phyloP scores from a whole-genome alignment of 2,329 filamentous ascomycete species.

The Penicillium freii region DNA sequence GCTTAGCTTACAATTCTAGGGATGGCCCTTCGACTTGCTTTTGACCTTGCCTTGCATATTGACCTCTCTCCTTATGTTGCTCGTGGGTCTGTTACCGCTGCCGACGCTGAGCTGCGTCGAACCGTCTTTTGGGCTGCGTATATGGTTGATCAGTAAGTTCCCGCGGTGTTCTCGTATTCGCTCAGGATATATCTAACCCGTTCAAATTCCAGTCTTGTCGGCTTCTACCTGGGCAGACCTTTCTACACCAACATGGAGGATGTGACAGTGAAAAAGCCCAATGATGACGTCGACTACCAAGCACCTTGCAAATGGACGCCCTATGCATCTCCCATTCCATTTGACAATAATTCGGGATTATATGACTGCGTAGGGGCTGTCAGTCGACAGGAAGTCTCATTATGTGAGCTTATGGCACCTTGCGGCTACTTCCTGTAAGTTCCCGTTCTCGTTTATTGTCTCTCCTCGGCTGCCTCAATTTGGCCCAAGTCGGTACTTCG shows the following conservation, averaged over 20 bases:
- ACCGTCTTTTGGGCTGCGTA: conserved; percentile 41
- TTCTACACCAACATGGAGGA: conserved; percentile 37
- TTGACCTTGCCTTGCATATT: conserved; percentile 36
- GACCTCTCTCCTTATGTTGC: conserved; percentile 22
- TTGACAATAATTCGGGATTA: background rate
- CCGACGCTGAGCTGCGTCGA: conserved; percentile 28
- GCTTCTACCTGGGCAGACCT: conserved; percentile 39
- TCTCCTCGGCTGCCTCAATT: no score
- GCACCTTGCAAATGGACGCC: conserved; percentile 21
- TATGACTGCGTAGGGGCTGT: conserved; percentile 6
- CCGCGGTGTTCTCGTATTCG: no score
- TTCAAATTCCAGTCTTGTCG: conserved; percentile 24
- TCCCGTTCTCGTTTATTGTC: background rate
- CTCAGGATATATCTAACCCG: background rate
- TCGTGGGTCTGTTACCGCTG: conserved; percentile 11
- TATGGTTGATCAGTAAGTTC: conserved; percentile 28
- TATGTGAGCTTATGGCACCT: conserved; percentile 35
- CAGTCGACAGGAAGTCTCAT: conserved; percentile 20
- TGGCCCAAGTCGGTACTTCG: no score
- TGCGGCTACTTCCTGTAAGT: conserved; percentile 30
- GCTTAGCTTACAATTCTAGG: conserved; percentile 14
- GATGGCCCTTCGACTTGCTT: conserved; percentile 39
- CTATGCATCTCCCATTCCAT: conserved; percentile 16
- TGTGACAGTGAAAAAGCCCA: conserved; percentile 36
- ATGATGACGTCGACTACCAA: background rate